Evolutionary conservation across 306 rosid genomes (phyloP).

Genomic region (Quillaja saponaria): DNA sequence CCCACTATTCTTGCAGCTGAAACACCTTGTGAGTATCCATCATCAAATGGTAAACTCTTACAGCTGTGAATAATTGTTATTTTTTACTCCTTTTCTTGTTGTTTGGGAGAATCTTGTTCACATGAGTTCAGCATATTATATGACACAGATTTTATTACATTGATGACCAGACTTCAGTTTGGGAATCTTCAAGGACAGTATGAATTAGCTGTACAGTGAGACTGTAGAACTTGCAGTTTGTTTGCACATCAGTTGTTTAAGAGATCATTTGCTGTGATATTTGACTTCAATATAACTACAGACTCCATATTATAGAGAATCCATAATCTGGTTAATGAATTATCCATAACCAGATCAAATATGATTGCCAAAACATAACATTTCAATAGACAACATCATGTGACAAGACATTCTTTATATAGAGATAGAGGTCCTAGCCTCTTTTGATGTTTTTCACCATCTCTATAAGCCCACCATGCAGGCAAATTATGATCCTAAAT

Average conservation of each 20-base stretch:
- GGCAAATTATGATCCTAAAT: background rate
- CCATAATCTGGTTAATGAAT: background rate
- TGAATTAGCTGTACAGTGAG: background rate
- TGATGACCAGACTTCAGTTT: background rate
- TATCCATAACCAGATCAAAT: background rate
- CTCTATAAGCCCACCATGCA: background rate
- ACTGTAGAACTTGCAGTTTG: background rate
- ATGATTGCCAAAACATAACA: too few relatives aligned
- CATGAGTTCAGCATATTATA: too few relatives aligned
- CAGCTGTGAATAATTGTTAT: too few relatives aligned
- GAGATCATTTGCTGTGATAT: background rate
- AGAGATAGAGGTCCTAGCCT: background rate
- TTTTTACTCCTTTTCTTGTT: constrained; percentile 12
- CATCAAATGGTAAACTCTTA: constrained; percentile 27
- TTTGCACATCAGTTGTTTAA: background rate
- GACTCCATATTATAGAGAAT: background rate
- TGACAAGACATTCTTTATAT: too few relatives aligned
- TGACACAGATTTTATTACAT: background rate
- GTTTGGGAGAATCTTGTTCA: too few relatives aligned
- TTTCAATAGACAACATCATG: too few relatives aligned
- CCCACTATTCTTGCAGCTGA: constrained; percentile 77
- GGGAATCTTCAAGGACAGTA: background rate
- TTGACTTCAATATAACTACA: constrained; percentile 8
- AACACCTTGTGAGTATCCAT: constrained; percentile 81
- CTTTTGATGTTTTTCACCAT: too few relatives aligned